phyloP scores from a whole-genome alignment of 345 rosid species.

The Firmiana major region DNA sequence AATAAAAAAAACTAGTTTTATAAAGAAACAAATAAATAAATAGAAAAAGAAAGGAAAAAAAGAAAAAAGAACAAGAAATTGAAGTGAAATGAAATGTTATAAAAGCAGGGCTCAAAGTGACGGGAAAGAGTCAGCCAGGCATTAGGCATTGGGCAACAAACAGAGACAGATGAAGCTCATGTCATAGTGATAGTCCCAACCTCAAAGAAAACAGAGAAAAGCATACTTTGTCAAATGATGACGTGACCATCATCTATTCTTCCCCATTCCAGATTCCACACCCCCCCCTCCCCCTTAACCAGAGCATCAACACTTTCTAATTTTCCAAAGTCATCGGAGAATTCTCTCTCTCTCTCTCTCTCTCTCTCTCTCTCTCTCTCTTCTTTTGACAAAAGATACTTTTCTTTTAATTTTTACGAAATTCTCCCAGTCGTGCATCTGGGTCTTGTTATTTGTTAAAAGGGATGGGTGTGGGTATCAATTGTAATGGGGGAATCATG shows the following conservation, averaged over 20 bases:
- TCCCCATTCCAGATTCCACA: background rate
- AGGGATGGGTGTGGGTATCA: background rate
- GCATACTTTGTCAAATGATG: conserved; percentile 35
- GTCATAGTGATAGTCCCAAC: background rate
- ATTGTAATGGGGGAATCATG: conserved; percentile 17
- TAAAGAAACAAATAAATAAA: no score
- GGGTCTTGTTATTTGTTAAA: background rate
- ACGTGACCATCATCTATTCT: conserved; percentile 26
- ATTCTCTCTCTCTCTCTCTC: background rate
- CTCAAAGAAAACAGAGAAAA: background rate
- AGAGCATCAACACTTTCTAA: background rate
- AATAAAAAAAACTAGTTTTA: no score
- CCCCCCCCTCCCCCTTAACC: background rate
- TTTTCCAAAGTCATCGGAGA: conserved; percentile 31
- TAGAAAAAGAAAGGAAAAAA: no score
- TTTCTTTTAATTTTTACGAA: background rate
- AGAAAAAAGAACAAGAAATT: no score
- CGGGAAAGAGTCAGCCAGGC: background rate
- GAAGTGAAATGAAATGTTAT: no score
- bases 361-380: background rate
- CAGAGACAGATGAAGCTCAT: background rate
- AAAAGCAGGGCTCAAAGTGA: no score
- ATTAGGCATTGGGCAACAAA: background rate
- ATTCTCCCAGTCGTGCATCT: conserved; percentile 1
- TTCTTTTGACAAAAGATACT: background rate